These are phyloP conservation scores for Ustilago bromivora DNA, from an alignment of 1,284 basidiomycete species.

Conservation along the genomic window DNA sequence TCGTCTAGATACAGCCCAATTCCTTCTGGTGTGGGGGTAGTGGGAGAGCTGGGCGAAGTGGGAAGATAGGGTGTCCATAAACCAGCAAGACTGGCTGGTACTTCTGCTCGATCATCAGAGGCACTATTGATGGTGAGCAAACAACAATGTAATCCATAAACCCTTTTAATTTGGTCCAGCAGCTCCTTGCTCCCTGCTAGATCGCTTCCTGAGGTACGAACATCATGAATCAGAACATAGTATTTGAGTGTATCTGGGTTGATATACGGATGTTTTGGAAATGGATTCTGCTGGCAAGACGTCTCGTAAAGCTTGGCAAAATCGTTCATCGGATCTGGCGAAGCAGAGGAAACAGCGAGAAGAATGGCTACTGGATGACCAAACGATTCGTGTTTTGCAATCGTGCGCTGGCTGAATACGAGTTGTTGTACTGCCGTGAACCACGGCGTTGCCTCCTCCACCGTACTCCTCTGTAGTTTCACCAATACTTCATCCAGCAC, in stretches of 20 bases:
- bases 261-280: constrained; percentile 55
- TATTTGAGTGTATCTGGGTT: constrained; percentile 63
- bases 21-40: neutral
- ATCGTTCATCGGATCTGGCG: constrained; percentile 66
- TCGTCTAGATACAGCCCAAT: constrained; percentile 73
- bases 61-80: constrained; percentile 31
- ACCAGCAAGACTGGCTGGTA: constrained; percentile 21
- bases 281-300: constrained; percentile 43
- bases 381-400: constrained; percentile 58
- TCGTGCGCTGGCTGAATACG: constrained; percentile 37
- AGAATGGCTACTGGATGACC: constrained; percentile 54
- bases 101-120: constrained; percentile 27
- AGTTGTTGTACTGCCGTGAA: constrained; percentile 52
- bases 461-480: constrained; percentile 19
- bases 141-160: constrained; percentile 68
- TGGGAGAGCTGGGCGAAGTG: constrained; percentile 14
- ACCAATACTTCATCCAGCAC: constrained; percentile 22
- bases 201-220: constrained; percentile 48
- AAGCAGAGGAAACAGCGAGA: constrained; percentile 58
- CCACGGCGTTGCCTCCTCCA: constrained; percentile 56
- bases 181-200: constrained; percentile 54
- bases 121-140: constrained; percentile 65
- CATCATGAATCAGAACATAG: constrained; percentile 66
- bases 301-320: constrained; percentile 64
- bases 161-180: constrained; percentile 61